Conservation (phyloP, 805 yeast genomes). For the Cephaloascus fragrans region DNA sequence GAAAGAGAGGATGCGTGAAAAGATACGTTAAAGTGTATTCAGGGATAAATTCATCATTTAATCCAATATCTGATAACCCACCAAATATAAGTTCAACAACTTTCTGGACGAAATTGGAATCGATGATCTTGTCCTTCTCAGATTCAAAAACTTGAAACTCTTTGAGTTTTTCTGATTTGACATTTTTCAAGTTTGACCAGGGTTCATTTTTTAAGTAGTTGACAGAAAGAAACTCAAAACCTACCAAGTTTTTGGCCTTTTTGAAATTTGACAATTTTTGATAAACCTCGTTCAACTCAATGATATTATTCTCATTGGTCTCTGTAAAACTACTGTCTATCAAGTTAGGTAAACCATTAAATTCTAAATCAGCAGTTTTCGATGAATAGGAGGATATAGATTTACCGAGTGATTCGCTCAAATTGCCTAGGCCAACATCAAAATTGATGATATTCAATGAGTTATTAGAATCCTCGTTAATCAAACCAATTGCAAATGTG, state of each 20-base stretch:
- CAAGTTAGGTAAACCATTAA: too few relatives aligned
- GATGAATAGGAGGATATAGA: too few relatives aligned
- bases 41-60: constrained; percentile 30
- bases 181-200: too few relatives aligned
- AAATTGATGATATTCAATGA: constrained; percentile 35
- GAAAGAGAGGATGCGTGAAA: constrained; percentile 83
- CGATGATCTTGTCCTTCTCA: constrained; percentile 59
- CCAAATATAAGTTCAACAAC: constrained; percentile 33
- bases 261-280: too few relatives aligned
- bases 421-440: constrained; percentile 57
- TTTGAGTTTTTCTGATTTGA: constrained; percentile 4
- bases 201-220: too few relatives aligned
- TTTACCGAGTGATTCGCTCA: constrained; percentile 64
- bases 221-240: too few relatives aligned
- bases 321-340: too few relatives aligned
- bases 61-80: constrained; percentile 13
- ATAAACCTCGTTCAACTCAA: too few relatives aligned
- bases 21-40: constrained; percentile 59
- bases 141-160: constrained; percentile 42
- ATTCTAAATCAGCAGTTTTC: too few relatives aligned
- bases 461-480: constrained; percentile 27
- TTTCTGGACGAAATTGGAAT: constrained; percentile 39
- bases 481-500: constrained; percentile 31
- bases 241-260: too few relatives aligned
- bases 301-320: too few relatives aligned